Evolutionary conservation across 2,329 filamentous ascomycete species (phyloP).

Genomic region (Aspergillus floridensis): DNA sequence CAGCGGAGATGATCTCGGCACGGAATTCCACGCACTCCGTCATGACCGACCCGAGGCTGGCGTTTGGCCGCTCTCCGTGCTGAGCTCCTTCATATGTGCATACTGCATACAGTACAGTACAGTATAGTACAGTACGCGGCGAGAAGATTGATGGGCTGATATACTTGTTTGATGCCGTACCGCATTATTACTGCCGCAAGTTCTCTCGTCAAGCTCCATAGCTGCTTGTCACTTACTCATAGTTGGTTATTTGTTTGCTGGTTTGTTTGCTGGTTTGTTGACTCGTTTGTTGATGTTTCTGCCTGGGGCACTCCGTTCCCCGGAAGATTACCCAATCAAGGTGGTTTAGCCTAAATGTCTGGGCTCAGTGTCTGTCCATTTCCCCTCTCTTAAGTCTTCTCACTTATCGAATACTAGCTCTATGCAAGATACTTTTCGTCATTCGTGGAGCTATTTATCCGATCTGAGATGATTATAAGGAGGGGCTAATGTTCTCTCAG

Average conservation of each 20-base stretch:
- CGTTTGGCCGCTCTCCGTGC: not conserved
- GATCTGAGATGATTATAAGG: not conserved
- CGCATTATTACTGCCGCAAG: not conserved
- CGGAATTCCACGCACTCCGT: conserved; percentile 12
- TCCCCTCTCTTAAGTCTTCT: too few species aligned
- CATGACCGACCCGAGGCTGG: conserved; percentile 10
- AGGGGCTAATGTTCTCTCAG: not conserved
- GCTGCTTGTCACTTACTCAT: not conserved
- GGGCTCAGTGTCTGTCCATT: not conserved
- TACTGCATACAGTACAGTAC: too few species aligned
- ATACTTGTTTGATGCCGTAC: not conserved
- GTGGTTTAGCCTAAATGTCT: conserved; percentile 5
- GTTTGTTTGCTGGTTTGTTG: too few species aligned
- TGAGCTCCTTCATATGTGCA: not conserved
- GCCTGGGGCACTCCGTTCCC: conserved; percentile 1
- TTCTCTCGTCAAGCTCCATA: not conserved
- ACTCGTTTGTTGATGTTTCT: not conserved
- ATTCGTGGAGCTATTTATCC: not conserved
- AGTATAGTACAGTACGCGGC: too few species aligned
- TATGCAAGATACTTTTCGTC: too few species aligned
- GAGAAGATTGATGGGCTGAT: too few species aligned
- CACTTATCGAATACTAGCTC: not conserved
- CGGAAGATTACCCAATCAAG: conserved; percentile 7
- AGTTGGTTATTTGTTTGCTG: too few species aligned
- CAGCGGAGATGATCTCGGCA: conserved; percentile 11